Base-by-base conservation (phyloP, 1,284 basidiomycete species). In the Testicularia cyperi region DNA sequence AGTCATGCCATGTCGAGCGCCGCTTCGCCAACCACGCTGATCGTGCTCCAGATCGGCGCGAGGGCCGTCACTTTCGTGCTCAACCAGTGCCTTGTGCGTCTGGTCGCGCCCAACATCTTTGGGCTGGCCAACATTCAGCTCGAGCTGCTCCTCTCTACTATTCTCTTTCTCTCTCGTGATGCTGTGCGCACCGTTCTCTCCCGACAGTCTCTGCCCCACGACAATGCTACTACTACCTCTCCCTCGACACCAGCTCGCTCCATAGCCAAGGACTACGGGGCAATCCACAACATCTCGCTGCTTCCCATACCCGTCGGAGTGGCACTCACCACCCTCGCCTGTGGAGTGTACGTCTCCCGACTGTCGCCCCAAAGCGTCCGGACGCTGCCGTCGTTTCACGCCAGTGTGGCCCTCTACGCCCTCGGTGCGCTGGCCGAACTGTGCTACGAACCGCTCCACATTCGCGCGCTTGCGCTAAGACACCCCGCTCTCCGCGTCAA, bases 121-220 rank as follows among this genome's bases (percentile, higher is more conserved):
- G 90, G 89, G 6, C 88, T 87, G 0, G 88, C 88, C 9, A 84
- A 87, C 4, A 86, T 92, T 44, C 88, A 90, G 68, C 88, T 92
- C 75, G 90, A 92, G 69, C 82, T 88, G 24, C 77, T 98, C 21
- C 83, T 90, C 26, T 88, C 87, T 55, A 91, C 90, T 12, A 88
- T 95, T 65, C 82, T 98, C 27, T 95, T 97, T 74, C 81, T 97
- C 6, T 87, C 88, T 22, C 82, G 94, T 9, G 95, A 98, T 77
- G 92, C 92, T 4, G 83, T 97, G 1, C 54, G 68, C 1, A 61
- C 57, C 5, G 53, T 58, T 10, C 48, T 68, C 18, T 48, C 65
- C 20, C 67, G 67, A 10, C 22, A 15, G 16, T n/a, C n/a, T n/a
- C n/a, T n/a, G n/a, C n/a, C n/a, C n/a, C n/a, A n/a, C n/a, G n/a